Evolutionary conservation across 768 basidiomycete genomes (phyloP).

Genomic region (Amanita rubescens): DNA sequence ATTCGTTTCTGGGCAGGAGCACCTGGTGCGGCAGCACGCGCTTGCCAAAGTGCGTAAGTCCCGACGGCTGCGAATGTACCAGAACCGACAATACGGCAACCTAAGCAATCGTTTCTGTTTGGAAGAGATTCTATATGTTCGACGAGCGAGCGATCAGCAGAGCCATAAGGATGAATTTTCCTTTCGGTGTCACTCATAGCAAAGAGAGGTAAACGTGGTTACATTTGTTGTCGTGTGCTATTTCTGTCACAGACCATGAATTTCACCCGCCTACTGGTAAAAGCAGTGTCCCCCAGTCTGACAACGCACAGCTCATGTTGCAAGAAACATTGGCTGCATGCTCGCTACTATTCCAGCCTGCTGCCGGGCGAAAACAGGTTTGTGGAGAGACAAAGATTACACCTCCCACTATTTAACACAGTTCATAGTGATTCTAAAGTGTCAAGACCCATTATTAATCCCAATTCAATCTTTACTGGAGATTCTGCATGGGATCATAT

Average conservation of each 20-base stretch:
- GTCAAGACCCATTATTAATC: constrained; percentile 7
- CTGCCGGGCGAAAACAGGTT: neutral
- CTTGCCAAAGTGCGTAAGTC: constrained; percentile 58
- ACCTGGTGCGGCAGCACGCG: constrained; percentile 56
- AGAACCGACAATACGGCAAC: constrained; percentile 64
- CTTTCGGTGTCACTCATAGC: neutral
- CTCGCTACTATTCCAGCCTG: neutral
- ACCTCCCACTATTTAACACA: neutral
- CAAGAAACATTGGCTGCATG: neutral
- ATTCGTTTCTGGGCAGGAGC: constrained; percentile 52
- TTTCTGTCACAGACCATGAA: neutral
- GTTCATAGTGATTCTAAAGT: neutral
- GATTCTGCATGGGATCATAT: constrained; percentile 47
- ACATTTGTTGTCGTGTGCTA: neutral
- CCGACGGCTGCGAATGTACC: constrained; percentile 57
- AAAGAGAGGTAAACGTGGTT: neutral
- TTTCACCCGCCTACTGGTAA: neutral
- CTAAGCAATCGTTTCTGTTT: constrained; percentile 35
- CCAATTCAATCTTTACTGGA: constrained; percentile 25
- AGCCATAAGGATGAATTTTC: neutral
- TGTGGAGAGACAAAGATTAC: neutral
- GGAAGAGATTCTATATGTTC: neutral
- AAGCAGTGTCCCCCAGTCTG: neutral
- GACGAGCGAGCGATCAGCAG: constrained; percentile 2
- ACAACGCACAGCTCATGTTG: neutral